A percentile compares a stretch with the other conserved stretches of the same genome.
Conservation (phyloP, 2,329 filamentous ascomycete genomes). For the Exserohilum turcica region DNA sequence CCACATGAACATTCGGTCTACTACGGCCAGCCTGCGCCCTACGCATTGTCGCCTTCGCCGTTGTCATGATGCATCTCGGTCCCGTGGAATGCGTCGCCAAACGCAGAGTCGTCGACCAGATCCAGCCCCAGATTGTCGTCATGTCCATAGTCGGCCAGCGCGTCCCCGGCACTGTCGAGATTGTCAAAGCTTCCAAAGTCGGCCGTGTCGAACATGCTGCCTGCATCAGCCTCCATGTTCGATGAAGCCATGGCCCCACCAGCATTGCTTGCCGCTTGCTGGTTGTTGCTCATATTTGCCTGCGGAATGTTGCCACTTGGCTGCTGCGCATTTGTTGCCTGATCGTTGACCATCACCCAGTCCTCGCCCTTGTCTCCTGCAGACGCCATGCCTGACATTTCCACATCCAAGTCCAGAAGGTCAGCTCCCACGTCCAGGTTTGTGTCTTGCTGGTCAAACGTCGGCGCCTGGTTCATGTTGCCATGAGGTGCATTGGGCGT, state of each 20-base stretch:
- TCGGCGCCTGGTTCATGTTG: constrained; percentile 27
- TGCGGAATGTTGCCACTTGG: constrained; percentile 22
- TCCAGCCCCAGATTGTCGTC: constrained; percentile 47
- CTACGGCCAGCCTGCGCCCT: constrained; percentile 8
- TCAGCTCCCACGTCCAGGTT: constrained; percentile 39
- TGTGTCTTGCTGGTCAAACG: constrained; percentile 33
- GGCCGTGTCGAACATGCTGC: constrained; percentile 46
- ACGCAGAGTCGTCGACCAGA: constrained; percentile 47
- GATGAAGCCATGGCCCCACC: constrained; percentile 23
- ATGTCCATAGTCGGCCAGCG: constrained; percentile 46
- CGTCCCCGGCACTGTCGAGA: constrained; percentile 48
- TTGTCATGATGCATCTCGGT: constrained; percentile 44
- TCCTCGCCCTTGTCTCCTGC: constrained; percentile 42
- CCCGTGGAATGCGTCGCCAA: constrained; percentile 49
- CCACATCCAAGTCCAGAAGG: constrained; percentile 53
- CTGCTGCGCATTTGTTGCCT: constrained; percentile 27
- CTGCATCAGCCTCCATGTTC: constrained; percentile 36
- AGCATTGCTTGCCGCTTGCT: constrained; percentile 22
- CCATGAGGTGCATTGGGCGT: constrained; percentile 55
- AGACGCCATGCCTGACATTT: constrained; percentile 63
- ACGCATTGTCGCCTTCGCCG: constrained; percentile 36
- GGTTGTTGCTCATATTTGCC: constrained; percentile 22
- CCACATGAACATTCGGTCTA: not conserved
- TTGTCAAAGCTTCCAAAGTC: constrained; percentile 47
- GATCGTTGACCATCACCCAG: constrained; percentile 45